Percentiles rank a stretch among this genome's conserved stretches.
These are phyloP conservation scores for Cronartium quercuum DNA, from an alignment of 1,284 basidiomycete genomes.

Conservation along the genomic window DNA sequence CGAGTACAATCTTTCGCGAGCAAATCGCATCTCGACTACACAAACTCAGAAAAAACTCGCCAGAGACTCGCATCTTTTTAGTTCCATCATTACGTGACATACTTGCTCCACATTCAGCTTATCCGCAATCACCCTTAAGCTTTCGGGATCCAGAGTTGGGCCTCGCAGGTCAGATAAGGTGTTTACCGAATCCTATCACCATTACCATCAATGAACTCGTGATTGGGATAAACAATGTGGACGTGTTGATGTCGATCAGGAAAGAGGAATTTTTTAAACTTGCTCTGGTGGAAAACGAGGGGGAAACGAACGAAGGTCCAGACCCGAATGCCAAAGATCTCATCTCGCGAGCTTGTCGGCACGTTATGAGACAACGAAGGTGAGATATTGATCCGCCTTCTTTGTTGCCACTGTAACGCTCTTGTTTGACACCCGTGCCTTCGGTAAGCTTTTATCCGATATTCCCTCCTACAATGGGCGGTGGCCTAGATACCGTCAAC, in stretches of 20 bases:
- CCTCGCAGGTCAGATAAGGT: conserved; percentile 52
- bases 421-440: not conserved
- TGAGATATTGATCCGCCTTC: conserved; percentile 45
- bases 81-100: conserved; percentile 78
- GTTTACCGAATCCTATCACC: conserved; percentile 77
- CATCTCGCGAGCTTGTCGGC: conserved; percentile 71
- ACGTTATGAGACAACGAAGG: conserved; percentile 80
- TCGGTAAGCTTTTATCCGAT: conserved; percentile 78
- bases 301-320: conserved; percentile 41
- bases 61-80: conserved; percentile 65
- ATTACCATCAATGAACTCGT: conserved; percentile 78
- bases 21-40: conserved; percentile 62
- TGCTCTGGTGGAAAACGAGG: conserved; percentile 49
- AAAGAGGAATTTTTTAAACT: conserved; percentile 72
- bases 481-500: conserved; percentile 59
- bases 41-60: conserved; percentile 59
- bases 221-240: conserved; percentile 72
- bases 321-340: conserved; percentile 60
- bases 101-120: conserved; percentile 70
- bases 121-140: conserved; percentile 62
- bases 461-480: conserved; percentile 73
- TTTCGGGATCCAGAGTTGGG: conserved; percentile 18
- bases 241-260: conserved; percentile 79
- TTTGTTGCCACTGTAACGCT: not conserved
- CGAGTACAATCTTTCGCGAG: conserved; percentile 63